Evolutionary conservation across 2,329 filamentous ascomycete genomes (phyloP), one percentile per base, ranked within the genome.

Genomic region (Cladosporium sp.): DNA sequence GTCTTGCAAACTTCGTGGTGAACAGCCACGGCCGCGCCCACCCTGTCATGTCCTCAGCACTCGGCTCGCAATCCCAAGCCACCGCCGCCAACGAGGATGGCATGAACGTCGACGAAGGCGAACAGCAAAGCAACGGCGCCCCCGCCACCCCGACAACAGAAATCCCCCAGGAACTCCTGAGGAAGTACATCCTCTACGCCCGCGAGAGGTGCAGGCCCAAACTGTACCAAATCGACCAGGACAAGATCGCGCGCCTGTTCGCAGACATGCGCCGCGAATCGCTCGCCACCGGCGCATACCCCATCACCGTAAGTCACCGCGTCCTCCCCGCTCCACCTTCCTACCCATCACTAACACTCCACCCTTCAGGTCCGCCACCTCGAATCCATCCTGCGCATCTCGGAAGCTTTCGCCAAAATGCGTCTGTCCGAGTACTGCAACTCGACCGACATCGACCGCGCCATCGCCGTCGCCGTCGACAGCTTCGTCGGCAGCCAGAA

Each of bases 151-250:
- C 77, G 3, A 73, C 76, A 56, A 85, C 85, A 47, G 86, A 93
- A 56, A 95, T 99, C 49, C 83, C 90, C 0, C 93, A 99, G 66
- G 89, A 93, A 61, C 75, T 99, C 40, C 74, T 99, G 58, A 79
- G 93, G 58, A 99, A 99, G 72, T 99, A 97, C 69, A 99, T 99
- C 60, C 78, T 97, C 15, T 99, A 96, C 64, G 90, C 93, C 0
- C 81, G 92, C 27, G 90, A 96, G 69, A 87, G 86, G 62, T 95
- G 89, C 69, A 81, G 80, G 48, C 93, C 93, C 7, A 97, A 96
- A 73, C 79, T 99, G 7, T 96, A 96, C 68, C 89, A 97, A 67
- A 95, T 99, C 70, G 93, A 99, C 60, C 89, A 96, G 68, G 93
- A 97, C 73, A 99, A 99, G 75, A 83, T 99, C 27, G 88, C 93